Conservation (phyloP, 75 land plant genomes). For the Pinus taeda region DNA sequence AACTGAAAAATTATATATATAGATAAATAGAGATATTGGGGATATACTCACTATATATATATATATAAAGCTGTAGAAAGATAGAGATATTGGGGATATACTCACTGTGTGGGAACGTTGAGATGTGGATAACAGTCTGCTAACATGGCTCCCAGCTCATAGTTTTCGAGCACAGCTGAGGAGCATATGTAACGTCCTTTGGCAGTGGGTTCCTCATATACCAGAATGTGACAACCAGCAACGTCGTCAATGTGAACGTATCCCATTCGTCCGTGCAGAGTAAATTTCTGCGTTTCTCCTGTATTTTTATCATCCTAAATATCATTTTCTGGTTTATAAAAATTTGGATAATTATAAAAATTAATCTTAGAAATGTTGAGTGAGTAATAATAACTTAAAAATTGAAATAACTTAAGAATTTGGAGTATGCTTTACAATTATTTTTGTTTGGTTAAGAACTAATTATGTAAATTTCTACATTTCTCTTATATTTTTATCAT, state of each 20-base stretch:
- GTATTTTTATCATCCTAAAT: background rate
- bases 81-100: background rate
- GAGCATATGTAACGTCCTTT: conserved; percentile 79
- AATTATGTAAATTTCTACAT: no score
- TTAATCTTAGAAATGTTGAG: no score
- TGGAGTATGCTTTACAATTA: no score
- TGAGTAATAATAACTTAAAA: no score
- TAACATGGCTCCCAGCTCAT: conserved; percentile 51
- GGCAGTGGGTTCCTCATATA: conserved; percentile 51
- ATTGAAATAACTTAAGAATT: no score
- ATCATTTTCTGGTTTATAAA: no score
- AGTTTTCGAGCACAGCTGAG: conserved; percentile 57
- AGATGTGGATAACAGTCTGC: conserved; percentile 54
- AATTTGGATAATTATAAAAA: background rate
- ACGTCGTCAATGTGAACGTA: conserved; percentile 97
- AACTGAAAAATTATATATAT: background rate
- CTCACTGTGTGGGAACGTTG: conserved; percentile 63
- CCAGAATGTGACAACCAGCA: conserved; percentile 71
- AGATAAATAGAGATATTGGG: background rate
- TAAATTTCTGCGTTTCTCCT: conserved; percentile 61
- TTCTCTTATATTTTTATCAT: no score
- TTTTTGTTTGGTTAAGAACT: no score
- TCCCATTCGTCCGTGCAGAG: conserved; percentile 78
- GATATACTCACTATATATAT: background rate
- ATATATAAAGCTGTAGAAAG: no score